Conservation (phyloP, 139 green algal genomes). For the Limnomonas spitsbergensis region DNA sequence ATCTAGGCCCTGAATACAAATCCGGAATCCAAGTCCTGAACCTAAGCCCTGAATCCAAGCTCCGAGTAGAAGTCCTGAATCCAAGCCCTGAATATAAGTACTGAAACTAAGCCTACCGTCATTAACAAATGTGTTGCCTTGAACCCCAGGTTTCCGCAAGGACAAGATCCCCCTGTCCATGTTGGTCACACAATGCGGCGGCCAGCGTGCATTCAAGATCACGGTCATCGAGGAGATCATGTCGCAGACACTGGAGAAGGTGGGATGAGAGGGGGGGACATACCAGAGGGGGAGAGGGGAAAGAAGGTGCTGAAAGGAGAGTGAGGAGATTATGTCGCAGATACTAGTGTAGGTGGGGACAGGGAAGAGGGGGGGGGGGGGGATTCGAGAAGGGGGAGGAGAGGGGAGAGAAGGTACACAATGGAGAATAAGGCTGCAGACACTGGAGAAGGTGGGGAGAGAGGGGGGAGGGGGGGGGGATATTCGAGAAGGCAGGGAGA, state of each 20-base stretch:
- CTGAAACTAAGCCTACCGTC: too few species aligned
- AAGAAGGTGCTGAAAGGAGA: too few species aligned
- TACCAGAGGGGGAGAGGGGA: neutral
- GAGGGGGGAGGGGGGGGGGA: too few species aligned
- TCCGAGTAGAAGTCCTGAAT: neutral
- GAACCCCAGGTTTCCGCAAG: conserved; percentile 41
- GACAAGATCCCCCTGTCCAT: conserved; percentile 46
- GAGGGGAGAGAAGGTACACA: too few species aligned
- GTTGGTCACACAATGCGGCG: conserved; percentile 41
- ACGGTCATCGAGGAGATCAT: conserved; percentile 50
- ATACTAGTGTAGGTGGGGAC: too few species aligned
- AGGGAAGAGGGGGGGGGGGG: too few species aligned
- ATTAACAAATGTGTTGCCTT: neutral
- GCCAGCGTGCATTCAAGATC: conserved; percentile 44
- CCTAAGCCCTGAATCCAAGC: neutral
- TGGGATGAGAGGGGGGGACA: neutral
- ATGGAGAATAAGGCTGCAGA: too few species aligned
- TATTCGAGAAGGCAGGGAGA: neutral
- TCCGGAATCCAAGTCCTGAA: neutral
- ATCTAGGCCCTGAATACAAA: neutral
- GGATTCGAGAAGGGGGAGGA: too few species aligned
- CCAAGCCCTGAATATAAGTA: neutral
- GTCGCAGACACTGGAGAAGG: conserved; percentile 25
- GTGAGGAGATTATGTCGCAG: conserved; percentile 50
- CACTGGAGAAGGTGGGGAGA: conserved; percentile 19